Conservation (phyloP, 768 basidiomycete species). For the Boletus barrowsii region DNA sequence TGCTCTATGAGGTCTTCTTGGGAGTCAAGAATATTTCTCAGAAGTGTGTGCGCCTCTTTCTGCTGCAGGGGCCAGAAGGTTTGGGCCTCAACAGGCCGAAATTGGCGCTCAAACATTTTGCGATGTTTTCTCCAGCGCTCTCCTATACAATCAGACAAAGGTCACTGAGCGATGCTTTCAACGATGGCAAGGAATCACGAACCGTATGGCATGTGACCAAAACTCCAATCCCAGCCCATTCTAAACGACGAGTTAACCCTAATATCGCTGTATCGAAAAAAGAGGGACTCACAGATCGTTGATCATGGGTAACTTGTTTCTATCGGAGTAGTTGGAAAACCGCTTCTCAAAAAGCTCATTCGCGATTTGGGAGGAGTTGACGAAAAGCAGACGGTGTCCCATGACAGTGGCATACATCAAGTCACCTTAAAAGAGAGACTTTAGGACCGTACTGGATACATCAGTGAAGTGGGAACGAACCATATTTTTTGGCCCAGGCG, state of each 20-base stretch:
- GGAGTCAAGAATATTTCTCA: conserved; percentile 42
- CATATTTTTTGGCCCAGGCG: conserved; percentile 38
- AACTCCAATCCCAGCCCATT: conserved; percentile 48
- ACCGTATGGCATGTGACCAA: conserved; percentile 55
- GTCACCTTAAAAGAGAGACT: conserved; percentile 36
- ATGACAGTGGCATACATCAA: conserved; percentile 52
- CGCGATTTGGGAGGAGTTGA: conserved; percentile 46
- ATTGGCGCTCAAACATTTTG: conserved; percentile 51
- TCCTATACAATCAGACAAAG: conserved; percentile 30
- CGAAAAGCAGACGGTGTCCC: conserved; percentile 46
- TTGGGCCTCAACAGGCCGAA: conserved; percentile 41
- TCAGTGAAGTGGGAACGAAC: conserved; percentile 18
- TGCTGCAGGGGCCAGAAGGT: conserved; percentile 44
- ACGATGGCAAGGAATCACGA: conserved; percentile 5
- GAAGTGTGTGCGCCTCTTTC: conserved; percentile 44
- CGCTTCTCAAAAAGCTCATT: conserved; percentile 57
- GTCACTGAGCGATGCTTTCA: not conserved
- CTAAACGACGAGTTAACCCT: conserved; percentile 29
- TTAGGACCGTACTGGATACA: not conserved
- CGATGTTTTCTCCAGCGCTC: conserved; percentile 52
- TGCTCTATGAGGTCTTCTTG: conserved; percentile 46
- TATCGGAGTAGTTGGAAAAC: conserved; percentile 55
- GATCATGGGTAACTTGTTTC: conserved; percentile 46
- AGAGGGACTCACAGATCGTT: conserved; percentile 41
- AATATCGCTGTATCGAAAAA: not conserved